Evolutionary conservation across 495 filamentous ascomycete species (phyloP).

Genomic region (Amniculicola lignicola): DNA sequence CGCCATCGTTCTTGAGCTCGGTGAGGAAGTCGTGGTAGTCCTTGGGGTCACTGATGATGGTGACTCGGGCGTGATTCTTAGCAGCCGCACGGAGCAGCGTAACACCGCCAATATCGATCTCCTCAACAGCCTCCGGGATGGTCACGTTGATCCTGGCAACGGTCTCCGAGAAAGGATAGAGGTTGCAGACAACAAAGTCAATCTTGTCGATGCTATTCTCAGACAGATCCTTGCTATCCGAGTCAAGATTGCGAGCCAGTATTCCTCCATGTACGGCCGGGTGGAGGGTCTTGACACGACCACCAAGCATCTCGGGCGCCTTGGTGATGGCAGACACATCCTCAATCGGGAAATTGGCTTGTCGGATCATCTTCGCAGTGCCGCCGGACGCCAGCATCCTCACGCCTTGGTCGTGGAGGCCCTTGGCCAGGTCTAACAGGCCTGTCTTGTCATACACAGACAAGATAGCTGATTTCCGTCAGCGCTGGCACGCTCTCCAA

Average conservation of each 20-base stretch:
- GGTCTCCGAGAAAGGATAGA: constrained; percentile 98
- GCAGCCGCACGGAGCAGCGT: constrained; percentile 93
- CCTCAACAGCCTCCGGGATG: constrained; percentile 91
- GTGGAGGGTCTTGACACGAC: constrained; percentile 95
- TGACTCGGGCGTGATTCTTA: constrained; percentile 94
- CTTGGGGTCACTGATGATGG: constrained; percentile 85
- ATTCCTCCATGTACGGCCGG: constrained; percentile 59
- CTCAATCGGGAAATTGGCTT: constrained; percentile 91
- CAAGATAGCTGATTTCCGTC: constrained; percentile 72
- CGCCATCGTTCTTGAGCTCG: constrained; percentile 75
- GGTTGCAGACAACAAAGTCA: constrained; percentile 96
- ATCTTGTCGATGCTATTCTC: constrained; percentile 97
- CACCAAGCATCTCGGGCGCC: constrained; percentile 96
- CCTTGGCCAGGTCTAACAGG: constrained; percentile 91
- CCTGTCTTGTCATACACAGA: constrained; percentile 99
- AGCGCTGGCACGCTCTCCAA: neutral
- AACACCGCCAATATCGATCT: constrained; percentile 94
- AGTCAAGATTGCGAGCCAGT: constrained; percentile 84
- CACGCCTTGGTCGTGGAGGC: constrained; percentile 84
- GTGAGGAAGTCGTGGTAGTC: constrained; percentile 93
- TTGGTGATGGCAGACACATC: constrained; percentile 97
- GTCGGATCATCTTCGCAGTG: constrained; percentile 89
- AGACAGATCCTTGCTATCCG: constrained; percentile 93
- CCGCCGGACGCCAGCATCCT: constrained; percentile 91
- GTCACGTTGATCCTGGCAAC: constrained; percentile 95